phyloP scores from a whole-genome alignment of 768 basidiomycete species.

The Cyclocybe aegerita region DNA sequence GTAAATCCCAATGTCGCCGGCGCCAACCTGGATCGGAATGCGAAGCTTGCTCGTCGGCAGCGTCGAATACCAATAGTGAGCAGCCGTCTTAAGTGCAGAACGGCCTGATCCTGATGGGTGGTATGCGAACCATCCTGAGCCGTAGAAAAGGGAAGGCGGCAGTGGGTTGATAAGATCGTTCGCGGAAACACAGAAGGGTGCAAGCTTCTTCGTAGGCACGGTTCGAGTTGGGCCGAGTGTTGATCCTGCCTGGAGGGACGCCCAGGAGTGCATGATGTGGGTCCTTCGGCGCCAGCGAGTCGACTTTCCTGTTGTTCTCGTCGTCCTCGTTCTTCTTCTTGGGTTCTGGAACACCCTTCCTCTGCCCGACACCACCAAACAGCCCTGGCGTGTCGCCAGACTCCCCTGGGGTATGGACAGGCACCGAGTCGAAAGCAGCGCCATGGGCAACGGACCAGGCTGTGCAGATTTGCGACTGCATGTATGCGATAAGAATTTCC shows the following conservation, averaged over 20 bases:
- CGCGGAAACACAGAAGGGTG: constrained; percentile 92
- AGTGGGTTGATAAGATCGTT: constrained; percentile 98
- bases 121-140: constrained; percentile 84
- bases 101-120: constrained; percentile 56
- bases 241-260: constrained; percentile 76
- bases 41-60: constrained; percentile 80
- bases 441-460: constrained; percentile 80
- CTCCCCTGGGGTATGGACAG: constrained; percentile 35
- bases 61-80: constrained; percentile 93
- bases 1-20: constrained; percentile 93
- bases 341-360: constrained; percentile 71
- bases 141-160: constrained; percentile 91
- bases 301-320: constrained; percentile 11
- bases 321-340: constrained; percentile 30
- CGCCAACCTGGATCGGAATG: constrained; percentile 80
- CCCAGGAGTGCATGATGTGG: constrained; percentile 31
- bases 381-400: constrained; percentile 54
- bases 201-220: constrained; percentile 82
- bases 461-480: constrained; percentile 86
- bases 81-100: constrained; percentile 50
- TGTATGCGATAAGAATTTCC: constrained; percentile 90
- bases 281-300: constrained; percentile 10
- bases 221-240: constrained; percentile 52
- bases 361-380: constrained; percentile 82
- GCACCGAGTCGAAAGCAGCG: constrained; percentile 59